phyloP scores from a whole-genome alignment of 1,284 basidiomycete species.

The Cutaneotrichosporon spelunceum region DNA sequence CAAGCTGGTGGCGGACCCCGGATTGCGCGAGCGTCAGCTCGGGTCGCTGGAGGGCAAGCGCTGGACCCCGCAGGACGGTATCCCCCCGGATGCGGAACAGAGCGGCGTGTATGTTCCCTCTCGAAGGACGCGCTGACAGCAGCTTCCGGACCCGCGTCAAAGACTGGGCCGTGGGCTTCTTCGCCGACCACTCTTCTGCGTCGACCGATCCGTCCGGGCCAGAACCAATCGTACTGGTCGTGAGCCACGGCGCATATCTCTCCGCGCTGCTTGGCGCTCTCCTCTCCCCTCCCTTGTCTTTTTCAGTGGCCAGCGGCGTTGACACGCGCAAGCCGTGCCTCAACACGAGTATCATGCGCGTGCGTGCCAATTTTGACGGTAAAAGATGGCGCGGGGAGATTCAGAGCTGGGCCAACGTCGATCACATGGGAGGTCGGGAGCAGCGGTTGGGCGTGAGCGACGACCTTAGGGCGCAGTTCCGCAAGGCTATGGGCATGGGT shows the following conservation, averaged over 20 bases:
- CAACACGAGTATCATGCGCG: constrained; percentile 39
- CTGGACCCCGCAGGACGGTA: constrained; percentile 25
- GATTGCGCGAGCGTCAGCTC: constrained; percentile 36
- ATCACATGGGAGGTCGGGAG: constrained; percentile 24
- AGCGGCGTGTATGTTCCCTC: constrained; percentile 26
- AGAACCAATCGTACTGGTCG: constrained; percentile 29
- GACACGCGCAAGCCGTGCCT: constrained; percentile 25
- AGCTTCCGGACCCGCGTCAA: constrained; percentile 25
- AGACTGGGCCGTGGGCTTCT: constrained; percentile 24
- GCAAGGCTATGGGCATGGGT: constrained; percentile 6
- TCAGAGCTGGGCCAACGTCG: constrained; percentile 31
- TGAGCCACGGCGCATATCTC: constrained; percentile 48
- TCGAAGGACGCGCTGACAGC: constrained; percentile 3
- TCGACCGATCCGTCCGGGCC: background rate
- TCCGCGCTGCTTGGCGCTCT: constrained; percentile 28
- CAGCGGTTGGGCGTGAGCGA: constrained; percentile 13
- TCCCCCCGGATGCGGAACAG: constrained; percentile 36
- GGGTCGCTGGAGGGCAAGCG: constrained; percentile 38
- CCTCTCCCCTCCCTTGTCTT: constrained; percentile 15
- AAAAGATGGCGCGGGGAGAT: constrained; percentile 28
- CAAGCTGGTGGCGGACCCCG: constrained; percentile 22
- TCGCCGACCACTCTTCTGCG: constrained; percentile 14
- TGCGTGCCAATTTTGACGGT: constrained; percentile 14
- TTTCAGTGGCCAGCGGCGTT: constrained; percentile 16
- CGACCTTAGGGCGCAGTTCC: constrained; percentile 11